These are phyloP conservation scores for Ceratobasidium papillatum DNA, from an alignment of 1,284 basidiomycete species.

Conservation along the genomic window DNA sequence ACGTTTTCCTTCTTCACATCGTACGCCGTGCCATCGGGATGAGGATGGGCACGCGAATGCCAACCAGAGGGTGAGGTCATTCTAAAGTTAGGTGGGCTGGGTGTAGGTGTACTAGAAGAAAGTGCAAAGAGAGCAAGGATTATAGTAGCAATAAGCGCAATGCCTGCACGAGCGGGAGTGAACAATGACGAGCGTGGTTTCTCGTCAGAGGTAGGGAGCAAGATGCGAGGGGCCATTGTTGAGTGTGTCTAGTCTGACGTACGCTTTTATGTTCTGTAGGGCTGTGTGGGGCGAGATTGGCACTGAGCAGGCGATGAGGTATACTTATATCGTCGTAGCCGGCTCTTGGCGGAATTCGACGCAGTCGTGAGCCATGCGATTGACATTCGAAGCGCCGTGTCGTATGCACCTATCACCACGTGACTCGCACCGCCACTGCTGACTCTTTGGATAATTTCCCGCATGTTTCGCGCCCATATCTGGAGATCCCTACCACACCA, in stretches of 20 bases:
- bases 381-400: slow-evolving; percentile 7
- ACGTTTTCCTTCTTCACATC: slow-evolving; percentile 30
- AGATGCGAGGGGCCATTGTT: slow-evolving; percentile 21
- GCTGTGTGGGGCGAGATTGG: slow-evolving; percentile 13
- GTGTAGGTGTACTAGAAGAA: not conserved
- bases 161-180: slow-evolving; percentile 32
- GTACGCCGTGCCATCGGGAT: slow-evolving; percentile 27
- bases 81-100: not conserved
- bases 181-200: slow-evolving; percentile 9
- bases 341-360: slow-evolving; percentile 26
- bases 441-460: slow-evolving; percentile 7
- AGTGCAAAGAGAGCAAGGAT: slow-evolving; percentile 10
- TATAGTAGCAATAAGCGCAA: slow-evolving; percentile 10
- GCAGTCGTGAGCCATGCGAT: slow-evolving; percentile 15
- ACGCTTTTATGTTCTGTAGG: slow-evolving; percentile 11
- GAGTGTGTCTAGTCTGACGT: slow-evolving; percentile 20
- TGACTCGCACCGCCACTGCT: not conserved
- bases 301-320: not conserved
- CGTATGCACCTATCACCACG: slow-evolving; percentile 15
- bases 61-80: slow-evolving; percentile 27
- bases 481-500: slow-evolving; percentile 12
- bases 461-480: slow-evolving; percentile 40
- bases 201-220: slow-evolving; percentile 27
- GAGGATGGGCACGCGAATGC: slow-evolving; percentile 29
- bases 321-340: slow-evolving; percentile 13